These are phyloP conservation scores for Calocera viscosa DNA, from an alignment of 768 basidiomycete species.

Conservation along the genomic window DNA sequence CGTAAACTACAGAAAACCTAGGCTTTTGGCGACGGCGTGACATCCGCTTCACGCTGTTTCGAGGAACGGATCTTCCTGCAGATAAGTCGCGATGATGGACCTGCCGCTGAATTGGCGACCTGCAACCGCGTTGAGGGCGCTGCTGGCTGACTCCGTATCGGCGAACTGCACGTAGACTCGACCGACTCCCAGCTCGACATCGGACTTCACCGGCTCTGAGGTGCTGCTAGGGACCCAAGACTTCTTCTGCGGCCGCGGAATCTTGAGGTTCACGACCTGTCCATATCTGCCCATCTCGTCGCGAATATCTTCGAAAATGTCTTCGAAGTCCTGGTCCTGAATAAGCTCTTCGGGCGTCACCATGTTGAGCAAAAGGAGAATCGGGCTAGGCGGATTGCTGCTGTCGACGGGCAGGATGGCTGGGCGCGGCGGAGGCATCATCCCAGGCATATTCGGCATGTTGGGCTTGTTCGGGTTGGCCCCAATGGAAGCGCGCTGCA, in stretches of 20 bases:
- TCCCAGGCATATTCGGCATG: conserved; percentile 36
- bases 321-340: conserved; percentile 84
- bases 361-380: conserved; percentile 98
- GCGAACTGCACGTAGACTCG: conserved; percentile 87
- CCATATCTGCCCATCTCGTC: conserved; percentile 80
- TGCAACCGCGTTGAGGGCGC: conserved; percentile 74
- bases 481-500: conserved; percentile 92
- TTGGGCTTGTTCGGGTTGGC: conserved; percentile 48
- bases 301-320: conserved; percentile 88
- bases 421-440: conserved; percentile 46
- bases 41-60: background rate
- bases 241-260: conserved; percentile 79
- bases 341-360: conserved; percentile 83
- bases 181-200: conserved; percentile 87
- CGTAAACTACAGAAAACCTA: background rate
- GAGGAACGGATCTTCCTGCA: conserved; percentile 1
- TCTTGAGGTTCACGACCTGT: conserved; percentile 66
- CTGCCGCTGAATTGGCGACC: conserved; percentile 79
- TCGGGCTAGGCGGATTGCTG: conserved; percentile 44
- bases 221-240: conserved; percentile 52
- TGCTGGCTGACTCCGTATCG: conserved; percentile 46
- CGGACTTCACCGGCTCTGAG: conserved; percentile 51
- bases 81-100: conserved; percentile 65
- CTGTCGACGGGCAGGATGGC: conserved; percentile 75
- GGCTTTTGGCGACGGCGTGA: background rate